Percentiles rank a stretch among this genome's conserved stretches.
These are phyloP conservation scores for Clitopilus hobsonii DNA, from an alignment of 768 basidiomycete genomes.

Conservation along the genomic window DNA sequence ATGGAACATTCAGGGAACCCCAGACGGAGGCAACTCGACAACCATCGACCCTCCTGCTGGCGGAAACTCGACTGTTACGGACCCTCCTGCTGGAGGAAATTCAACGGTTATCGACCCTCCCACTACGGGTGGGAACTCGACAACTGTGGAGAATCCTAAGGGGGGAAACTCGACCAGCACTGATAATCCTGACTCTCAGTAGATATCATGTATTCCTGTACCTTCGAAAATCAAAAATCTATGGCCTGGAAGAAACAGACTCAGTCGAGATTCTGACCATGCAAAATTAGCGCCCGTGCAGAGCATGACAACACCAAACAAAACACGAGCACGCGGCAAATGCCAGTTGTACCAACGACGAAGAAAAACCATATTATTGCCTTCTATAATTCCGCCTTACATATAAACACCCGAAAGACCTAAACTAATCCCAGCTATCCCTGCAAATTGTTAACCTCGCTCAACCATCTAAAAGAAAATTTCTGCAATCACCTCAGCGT, in stretches of 20 bases:
- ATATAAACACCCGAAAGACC: neutral
- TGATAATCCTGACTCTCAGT: neutral
- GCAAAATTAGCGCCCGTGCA: neutral
- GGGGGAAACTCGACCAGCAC: no score
- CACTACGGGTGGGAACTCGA: neutral
- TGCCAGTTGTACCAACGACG: no score
- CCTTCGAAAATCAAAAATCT: no score
- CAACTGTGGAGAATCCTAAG: neutral
- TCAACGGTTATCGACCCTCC: no score
- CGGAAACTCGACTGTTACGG: neutral
- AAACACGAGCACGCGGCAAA: no score
- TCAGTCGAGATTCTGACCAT: no score
- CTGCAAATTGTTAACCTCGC: neutral
- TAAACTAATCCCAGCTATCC: neutral
- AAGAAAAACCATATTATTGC: neutral
- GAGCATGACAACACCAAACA: no score
- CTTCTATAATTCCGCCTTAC: neutral
- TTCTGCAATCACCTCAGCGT: neutral
- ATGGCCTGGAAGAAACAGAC: no score
- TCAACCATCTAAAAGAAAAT: neutral
- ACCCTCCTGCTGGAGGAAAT: neutral
- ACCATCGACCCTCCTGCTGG: no score
- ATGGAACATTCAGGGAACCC: neutral
- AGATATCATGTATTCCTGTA: neutral
- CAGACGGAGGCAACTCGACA: no score